phyloP scores from a whole-genome alignment of 192 early-diverging fungal genomes.

The Piromyces sp. region DNA sequence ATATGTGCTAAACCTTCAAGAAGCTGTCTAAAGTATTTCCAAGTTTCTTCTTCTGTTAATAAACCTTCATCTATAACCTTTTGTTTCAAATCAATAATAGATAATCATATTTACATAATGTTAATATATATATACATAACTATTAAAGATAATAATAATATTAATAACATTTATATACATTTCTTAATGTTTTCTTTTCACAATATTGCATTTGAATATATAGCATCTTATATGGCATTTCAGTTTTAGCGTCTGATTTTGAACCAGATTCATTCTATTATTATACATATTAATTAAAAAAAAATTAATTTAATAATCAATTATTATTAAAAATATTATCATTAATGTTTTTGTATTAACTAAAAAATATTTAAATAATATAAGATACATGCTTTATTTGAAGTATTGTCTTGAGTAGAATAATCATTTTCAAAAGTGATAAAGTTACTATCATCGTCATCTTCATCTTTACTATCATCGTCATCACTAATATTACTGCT shows the following conservation, averaged over 20 bases:
- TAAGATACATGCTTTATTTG: conserved; percentile 9
- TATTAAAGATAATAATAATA: too few relatives aligned
- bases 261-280: conserved; percentile 15
- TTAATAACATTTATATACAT: conserved; percentile 16
- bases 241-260: conserved; percentile 1
- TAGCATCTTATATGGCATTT: conserved; percentile 22
- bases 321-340: too few relatives aligned
- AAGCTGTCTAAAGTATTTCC: conserved; percentile 76
- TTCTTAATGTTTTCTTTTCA: conserved; percentile 75
- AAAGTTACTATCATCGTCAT: neutral
- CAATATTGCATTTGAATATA: conserved; percentile 99
- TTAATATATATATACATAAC: too few relatives aligned
- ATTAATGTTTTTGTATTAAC: too few relatives aligned
- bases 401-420: conserved; percentile 7
- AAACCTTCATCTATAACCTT: conserved; percentile 47
- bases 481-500: conserved; percentile 16
- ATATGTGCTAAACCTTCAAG: conserved; percentile 79
- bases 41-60: conserved; percentile 58
- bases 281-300: too few relatives aligned
- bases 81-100: too few relatives aligned
- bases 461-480: conserved; percentile 8
- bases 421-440: conserved; percentile 8
- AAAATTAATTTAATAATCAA: too few relatives aligned
- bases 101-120: too few relatives aligned
- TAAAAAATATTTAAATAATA: neutral